phyloP scores from a whole-genome alignment of 2,329 filamentous ascomycete genomes.

The Exserohilum rostratum region DNA sequence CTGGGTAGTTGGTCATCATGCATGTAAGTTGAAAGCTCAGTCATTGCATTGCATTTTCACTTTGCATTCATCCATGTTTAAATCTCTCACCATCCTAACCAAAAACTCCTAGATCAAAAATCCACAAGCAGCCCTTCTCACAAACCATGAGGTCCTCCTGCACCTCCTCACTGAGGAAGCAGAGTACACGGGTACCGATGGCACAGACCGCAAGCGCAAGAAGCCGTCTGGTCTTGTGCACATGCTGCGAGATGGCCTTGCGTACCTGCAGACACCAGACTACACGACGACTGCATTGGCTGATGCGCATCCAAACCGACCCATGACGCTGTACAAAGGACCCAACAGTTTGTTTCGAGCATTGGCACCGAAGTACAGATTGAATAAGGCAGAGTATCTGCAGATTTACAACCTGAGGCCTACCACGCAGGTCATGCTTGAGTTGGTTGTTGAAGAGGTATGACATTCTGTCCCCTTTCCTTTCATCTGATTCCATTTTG shows the following conservation, averaged over 20 bases:
- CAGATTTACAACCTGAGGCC: conserved; percentile 47
- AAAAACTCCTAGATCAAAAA: conserved; percentile 65
- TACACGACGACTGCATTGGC: conserved; percentile 25
- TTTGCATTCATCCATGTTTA: too few species aligned
- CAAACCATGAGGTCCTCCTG: conserved; percentile 73
- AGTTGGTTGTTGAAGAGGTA: conserved; percentile 47
- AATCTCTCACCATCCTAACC: neutral
- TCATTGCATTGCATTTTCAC: too few species aligned
- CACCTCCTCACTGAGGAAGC: conserved; percentile 43
- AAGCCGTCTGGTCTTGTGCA: conserved; percentile 63
- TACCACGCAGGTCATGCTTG: conserved; percentile 37
- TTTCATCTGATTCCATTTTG: neutral
- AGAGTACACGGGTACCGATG: conserved; percentile 43
- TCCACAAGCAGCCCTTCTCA: conserved; percentile 70
- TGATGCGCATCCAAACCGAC: conserved; percentile 28
- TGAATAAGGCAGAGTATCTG: conserved; percentile 49
- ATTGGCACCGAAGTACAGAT: conserved; percentile 34
- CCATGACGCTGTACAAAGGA: conserved; percentile 45
- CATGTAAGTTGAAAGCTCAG: too few species aligned
- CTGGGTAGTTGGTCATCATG: too few species aligned
- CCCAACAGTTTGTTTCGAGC: conserved; percentile 40
- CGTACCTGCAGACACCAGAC: conserved; percentile 50
- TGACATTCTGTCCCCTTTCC: neutral
- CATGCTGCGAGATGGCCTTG: conserved; percentile 67
- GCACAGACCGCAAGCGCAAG: conserved; percentile 29